These are phyloP conservation scores for Physaria fendleri DNA, from an alignment of 345 rosid genomes.

Conservation along the genomic window DNA sequence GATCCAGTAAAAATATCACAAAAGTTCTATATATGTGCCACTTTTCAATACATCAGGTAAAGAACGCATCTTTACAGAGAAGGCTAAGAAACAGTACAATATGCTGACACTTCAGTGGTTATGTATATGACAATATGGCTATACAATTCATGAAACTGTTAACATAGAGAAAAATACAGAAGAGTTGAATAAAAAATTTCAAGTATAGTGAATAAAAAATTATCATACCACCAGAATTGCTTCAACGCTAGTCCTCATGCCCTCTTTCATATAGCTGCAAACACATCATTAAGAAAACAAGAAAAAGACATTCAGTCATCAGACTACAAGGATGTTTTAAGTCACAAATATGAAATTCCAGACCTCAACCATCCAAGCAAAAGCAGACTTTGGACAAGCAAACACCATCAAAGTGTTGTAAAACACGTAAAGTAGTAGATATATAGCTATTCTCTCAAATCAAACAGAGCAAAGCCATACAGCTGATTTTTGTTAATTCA, in stretches of 20 bases:
- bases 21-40: not conserved
- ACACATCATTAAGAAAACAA: slow-evolving; percentile 5
- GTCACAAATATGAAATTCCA: not conserved
- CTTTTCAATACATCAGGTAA: not conserved
- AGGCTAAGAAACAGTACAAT: not conserved
- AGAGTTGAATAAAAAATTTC: not conserved
- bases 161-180: not conserved
- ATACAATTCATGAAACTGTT: not conserved
- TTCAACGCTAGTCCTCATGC: slow-evolving; percentile 95
- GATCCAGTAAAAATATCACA: not conserved
- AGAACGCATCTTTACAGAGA: not conserved
- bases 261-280: slow-evolving; percentile 90
- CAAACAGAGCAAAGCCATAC: not conserved
- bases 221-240: slow-evolving; percentile 81
- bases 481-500: not conserved
- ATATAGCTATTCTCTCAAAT: slow-evolving; percentile 4
- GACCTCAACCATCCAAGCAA: not conserved
- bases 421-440: not conserved
- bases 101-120: not conserved
- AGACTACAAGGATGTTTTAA: not conserved
- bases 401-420: not conserved
- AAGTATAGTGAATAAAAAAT: not conserved
- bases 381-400: not conserved
- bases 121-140: not conserved
- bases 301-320: slow-evolving; percentile 4